Percentiles rank a stretch among this genome's conserved stretches.
Evolutionary conservation across 2,329 filamentous ascomycete genomes (phyloP).

Genomic region (Alternaria conjuncta): DNA sequence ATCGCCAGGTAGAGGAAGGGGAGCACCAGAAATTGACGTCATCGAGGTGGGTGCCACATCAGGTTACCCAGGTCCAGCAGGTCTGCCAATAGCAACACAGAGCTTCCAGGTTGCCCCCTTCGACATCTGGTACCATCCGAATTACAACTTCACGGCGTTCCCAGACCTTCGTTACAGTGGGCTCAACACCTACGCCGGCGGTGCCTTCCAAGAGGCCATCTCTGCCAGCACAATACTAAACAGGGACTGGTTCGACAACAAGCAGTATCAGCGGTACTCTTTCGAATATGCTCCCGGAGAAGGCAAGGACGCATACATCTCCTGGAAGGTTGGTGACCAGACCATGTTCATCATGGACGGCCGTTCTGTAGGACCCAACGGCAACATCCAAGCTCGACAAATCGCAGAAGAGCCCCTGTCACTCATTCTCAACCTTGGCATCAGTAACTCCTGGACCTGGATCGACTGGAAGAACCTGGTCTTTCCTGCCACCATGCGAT

Average conservation of each 20-base stretch:
- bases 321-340: slow-evolving; percentile 61
- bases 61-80: slow-evolving; percentile 34
- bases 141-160: slow-evolving; percentile 60
- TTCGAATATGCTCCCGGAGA: slow-evolving; percentile 62
- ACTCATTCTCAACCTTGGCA: slow-evolving; percentile 60
- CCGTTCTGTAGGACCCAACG: slow-evolving; percentile 60
- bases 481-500: slow-evolving; percentile 60
- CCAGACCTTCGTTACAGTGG: slow-evolving; percentile 57
- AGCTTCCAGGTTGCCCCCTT: slow-evolving; percentile 59
- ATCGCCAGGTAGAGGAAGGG: slow-evolving; percentile 55
- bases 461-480: slow-evolving; percentile 54
- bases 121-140: slow-evolving; percentile 59
- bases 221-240: slow-evolving; percentile 63
- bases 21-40: slow-evolving; percentile 59
- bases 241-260: slow-evolving; percentile 62
- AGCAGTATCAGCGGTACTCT: slow-evolving; percentile 61
- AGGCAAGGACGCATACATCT: slow-evolving; percentile 54
- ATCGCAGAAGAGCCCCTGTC: slow-evolving; percentile 62
- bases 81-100: slow-evolving; percentile 56
- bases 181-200: slow-evolving; percentile 61
- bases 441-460: slow-evolving; percentile 58
- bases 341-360: slow-evolving; percentile 61
- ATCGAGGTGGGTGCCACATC: slow-evolving; percentile 55
- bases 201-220: slow-evolving; percentile 63
- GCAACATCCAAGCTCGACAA: slow-evolving; percentile 58